Base-by-base conservation (phyloP, 2,329 filamentous ascomycete genomes). In the Penicillium sp. region DNA sequence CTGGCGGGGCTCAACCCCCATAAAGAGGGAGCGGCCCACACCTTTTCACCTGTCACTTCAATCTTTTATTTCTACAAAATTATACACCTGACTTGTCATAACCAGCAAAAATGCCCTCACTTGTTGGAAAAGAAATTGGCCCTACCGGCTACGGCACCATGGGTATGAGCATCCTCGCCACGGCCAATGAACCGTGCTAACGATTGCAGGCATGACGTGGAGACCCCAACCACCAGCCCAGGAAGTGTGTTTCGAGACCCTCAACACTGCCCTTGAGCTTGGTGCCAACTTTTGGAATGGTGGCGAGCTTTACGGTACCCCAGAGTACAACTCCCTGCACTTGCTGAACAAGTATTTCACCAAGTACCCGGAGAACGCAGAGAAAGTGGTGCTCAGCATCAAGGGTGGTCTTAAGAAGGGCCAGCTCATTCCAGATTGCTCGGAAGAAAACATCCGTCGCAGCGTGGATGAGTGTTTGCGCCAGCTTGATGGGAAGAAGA, bases 251-350 rank as follows among this genome's bases (percentile, higher is more conserved):
- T 79, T 86, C 57, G 79, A 79, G 42, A 80, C 83, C 10, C 77
- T 89, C 71, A 81, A 81, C 60, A 77, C 81, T 16, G 75, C 84
- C 5, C 67, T 86, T 22, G 70, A 73, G 22, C 63, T 71, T 1
- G 77, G 78, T 31, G 73, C 76, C 48, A 78, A 78, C 55, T 75
- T 80, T 63, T 88, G 85, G 84, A 88, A 87, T 62, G 85, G 77
- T 36, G 86, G 79, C 58, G 84, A 88, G 65, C 81, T 88, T 66
- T 90, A 90, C 72, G 86, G 86, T 38, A 79, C 70, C 0, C 67
- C 81, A 1, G 76, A 83, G 18, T 78, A 78, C 64, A 86, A 88
- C 73, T 84, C 80, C 2, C 71, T 87, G 64, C 80, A 82, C 31
- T 71, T 89, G 9, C 71, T 89, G 29, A 79, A 83, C 56, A 75